These are phyloP conservation scores for Beauveria pseudobassiana DNA, from an alignment of 2,329 filamentous ascomycete species.

Conservation along the genomic window DNA sequence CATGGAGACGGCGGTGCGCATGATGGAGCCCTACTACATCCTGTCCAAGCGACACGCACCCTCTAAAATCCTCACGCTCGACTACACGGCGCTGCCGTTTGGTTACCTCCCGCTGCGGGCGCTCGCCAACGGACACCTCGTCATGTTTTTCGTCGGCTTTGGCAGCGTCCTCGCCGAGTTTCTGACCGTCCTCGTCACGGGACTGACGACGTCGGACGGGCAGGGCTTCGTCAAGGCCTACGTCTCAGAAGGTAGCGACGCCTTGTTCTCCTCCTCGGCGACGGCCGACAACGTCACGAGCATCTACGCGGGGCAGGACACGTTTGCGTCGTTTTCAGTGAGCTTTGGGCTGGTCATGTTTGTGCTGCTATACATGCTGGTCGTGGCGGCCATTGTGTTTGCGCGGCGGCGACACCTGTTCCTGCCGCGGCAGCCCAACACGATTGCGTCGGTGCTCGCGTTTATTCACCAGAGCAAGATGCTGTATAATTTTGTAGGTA, in stretches of 20 bases:
- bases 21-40: constrained; percentile 69
- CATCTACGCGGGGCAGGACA: constrained; percentile 51
- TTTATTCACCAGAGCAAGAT: constrained; percentile 78
- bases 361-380: constrained; percentile 59
- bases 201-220: constrained; percentile 58
- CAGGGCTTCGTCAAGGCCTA: constrained; percentile 43
- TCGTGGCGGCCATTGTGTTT: constrained; percentile 54
- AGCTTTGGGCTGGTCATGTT: constrained; percentile 53
- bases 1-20: constrained; percentile 61
- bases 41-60: constrained; percentile 59
- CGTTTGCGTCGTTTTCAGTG: constrained; percentile 55
- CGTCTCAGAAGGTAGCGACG: constrained; percentile 3
- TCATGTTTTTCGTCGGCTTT: constrained; percentile 61
- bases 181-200: constrained; percentile 60
- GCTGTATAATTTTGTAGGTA: constrained; percentile 68
- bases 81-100: constrained; percentile 67
- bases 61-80: constrained; percentile 57
- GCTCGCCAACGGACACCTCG: constrained; percentile 53
- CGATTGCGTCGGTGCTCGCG: constrained; percentile 67
- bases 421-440: constrained; percentile 69
- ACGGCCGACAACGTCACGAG: constrained; percentile 13
- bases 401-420: constrained; percentile 59
- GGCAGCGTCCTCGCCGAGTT: constrained; percentile 68
- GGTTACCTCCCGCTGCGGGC: constrained; percentile 56
- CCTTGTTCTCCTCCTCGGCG: no score